These are phyloP conservation scores for Inonotus hispidus DNA, from an alignment of 1,284 basidiomycete genomes.

Conservation along the genomic window DNA sequence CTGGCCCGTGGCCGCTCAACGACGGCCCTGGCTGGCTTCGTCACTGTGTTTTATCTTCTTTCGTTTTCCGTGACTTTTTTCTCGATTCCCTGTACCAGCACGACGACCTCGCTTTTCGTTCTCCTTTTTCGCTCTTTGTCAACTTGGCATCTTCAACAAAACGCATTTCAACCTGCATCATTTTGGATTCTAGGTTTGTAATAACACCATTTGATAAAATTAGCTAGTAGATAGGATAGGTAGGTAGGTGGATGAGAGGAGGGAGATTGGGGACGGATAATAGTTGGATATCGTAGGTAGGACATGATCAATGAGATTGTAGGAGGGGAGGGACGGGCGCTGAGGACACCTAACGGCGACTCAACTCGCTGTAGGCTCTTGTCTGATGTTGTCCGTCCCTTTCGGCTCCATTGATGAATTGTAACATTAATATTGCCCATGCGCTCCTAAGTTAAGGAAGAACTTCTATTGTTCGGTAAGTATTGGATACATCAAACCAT, in stretches of 20 bases:
- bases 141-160: constrained; percentile 7
- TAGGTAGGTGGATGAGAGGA: background rate
- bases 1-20: background rate
- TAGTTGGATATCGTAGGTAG: background rate
- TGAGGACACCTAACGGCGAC: constrained; percentile 11
- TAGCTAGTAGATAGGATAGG: background rate
- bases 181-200: constrained; percentile 7
- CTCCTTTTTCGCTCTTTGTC: background rate
- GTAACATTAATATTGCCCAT: background rate
- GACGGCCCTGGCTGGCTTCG: background rate
- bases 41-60: background rate
- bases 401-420: background rate
- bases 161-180: constrained; percentile 19
- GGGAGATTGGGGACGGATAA: background rate
- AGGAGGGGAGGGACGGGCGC: background rate
- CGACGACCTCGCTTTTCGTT: background rate
- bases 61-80: constrained; percentile 32
- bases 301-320: background rate
- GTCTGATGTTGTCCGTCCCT: background rate
- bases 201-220: background rate
- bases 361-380: constrained; percentile 12
- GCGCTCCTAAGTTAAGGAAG: background rate
- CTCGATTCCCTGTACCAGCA: constrained; percentile 20
- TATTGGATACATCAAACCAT: background rate
- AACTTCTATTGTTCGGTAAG: background rate